phyloP scores from a whole-genome alignment of 1,284 basidiomycete species.

The Ustilago hordei region DNA sequence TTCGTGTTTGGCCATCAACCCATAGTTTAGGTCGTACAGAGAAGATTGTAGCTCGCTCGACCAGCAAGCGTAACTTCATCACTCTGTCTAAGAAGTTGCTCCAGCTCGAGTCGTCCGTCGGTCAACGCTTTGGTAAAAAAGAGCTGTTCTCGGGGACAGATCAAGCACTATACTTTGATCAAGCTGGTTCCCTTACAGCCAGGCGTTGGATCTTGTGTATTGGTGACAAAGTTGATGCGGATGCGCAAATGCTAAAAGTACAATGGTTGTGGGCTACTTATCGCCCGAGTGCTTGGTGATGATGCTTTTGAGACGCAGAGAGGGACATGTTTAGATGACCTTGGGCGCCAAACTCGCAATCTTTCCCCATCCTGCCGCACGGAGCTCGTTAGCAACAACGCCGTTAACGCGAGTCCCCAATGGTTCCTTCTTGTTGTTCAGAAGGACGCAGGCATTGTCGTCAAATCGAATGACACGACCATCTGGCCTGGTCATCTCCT shows the following conservation, averaged over 20 bases:
- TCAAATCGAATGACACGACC: constrained; percentile 90
- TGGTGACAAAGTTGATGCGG: constrained; percentile 17
- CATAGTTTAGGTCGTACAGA: background rate
- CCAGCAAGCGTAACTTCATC: background rate
- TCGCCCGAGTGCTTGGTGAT: background rate
- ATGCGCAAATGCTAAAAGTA: constrained; percentile 33
- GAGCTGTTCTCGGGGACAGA: too few species aligned
- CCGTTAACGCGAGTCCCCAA: constrained; percentile 93
- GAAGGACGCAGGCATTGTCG: constrained; percentile 94
- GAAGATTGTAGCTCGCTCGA: background rate
- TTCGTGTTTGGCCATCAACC: background rate
- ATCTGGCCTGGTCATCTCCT: constrained; percentile 84
- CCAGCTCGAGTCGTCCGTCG: background rate
- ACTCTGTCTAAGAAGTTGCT: background rate
- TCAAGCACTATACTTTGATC: too few species aligned
- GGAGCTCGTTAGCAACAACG: constrained; percentile 88
- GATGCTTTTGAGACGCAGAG: constrained; percentile 17
- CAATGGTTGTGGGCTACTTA: constrained; percentile 6
- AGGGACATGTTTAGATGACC: constrained; percentile 73
- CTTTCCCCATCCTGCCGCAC: constrained; percentile 94
- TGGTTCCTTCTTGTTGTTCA: constrained; percentile 98
- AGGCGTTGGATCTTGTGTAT: background rate
- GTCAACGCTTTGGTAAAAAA: too few species aligned
- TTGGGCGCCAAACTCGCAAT: constrained; percentile 91
- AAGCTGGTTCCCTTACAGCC: too few species aligned